A percentile compares a stretch with the other conserved stretches of the same genome.
Evolutionary conservation across 768 basidiomycete species (phyloP).

Genomic region (Suillus bovinus): DNA sequence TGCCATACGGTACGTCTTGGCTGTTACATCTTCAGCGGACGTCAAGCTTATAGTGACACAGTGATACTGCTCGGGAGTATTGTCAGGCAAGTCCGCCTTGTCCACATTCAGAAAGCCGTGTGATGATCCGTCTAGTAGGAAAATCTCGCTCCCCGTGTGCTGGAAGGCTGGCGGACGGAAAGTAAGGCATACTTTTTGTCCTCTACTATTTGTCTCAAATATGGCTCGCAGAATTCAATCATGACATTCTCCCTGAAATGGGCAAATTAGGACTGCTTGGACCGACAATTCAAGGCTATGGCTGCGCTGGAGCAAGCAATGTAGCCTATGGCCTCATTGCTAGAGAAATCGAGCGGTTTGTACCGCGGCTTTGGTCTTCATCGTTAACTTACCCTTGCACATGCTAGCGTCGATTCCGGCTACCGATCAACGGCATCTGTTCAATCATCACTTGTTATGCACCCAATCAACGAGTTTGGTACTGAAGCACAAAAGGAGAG

Average conservation of each 20-base stretch:
- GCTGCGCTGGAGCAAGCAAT: constrained; percentile 88
- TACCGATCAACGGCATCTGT: constrained; percentile 95
- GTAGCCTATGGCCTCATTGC: constrained; percentile 95
- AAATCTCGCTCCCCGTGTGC: constrained; percentile 82
- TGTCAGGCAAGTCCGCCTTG: constrained; percentile 59
- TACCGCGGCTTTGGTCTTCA: neutral
- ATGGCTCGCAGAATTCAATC: constrained; percentile 64
- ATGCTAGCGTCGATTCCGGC: constrained; percentile 85
- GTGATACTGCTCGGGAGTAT: constrained; percentile 77
- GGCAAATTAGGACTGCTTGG: constrained; percentile 89
- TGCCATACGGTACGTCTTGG: constrained; percentile 68
- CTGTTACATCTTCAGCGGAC: neutral
- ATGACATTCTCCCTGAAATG: constrained; percentile 83
- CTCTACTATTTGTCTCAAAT: neutral
- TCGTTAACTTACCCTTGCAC: neutral
- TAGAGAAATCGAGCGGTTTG: constrained; percentile 87
- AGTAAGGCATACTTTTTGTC: constrained; percentile 39
- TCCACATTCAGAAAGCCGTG: neutral
- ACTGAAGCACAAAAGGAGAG: constrained; percentile 87
- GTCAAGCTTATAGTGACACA: constrained; percentile 27
- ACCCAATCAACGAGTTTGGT: constrained; percentile 88
- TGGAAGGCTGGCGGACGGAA: constrained; percentile 88
- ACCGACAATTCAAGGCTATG: constrained; percentile 90
- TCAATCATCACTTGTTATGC: constrained; percentile 96
- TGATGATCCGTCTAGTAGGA: constrained; percentile 49